A percentile compares a stretch with the other conserved stretches of the same genome.
phyloP scores from a whole-genome alignment of 257 asterid genomes.

The Lantana camara region DNA sequence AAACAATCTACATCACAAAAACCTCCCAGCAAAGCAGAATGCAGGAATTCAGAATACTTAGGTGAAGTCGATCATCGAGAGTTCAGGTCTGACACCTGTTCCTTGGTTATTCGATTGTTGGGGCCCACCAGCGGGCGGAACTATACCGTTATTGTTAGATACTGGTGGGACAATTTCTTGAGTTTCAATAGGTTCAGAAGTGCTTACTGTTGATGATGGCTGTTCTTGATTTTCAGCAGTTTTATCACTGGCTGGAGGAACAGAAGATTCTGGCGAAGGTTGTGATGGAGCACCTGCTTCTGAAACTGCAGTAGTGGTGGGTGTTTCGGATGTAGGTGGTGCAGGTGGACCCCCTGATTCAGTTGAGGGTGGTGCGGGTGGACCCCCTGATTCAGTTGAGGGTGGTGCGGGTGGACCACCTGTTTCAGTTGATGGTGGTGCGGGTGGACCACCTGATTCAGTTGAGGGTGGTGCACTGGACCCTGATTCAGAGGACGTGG shows the following conservation, averaged over 20 bases:
- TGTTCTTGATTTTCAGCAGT: conserved; percentile 46
- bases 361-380: conserved; percentile 38
- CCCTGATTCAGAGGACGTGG: conserved; percentile 35
- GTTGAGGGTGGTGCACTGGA: conserved; percentile 26
- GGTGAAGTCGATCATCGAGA: conserved; percentile 72
- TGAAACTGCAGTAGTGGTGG: conserved; percentile 17
- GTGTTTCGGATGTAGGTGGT: conserved; percentile 42
- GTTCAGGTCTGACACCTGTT: conserved; percentile 49
- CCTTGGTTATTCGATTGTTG: conserved; percentile 45
- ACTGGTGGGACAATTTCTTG: conserved; percentile 40
- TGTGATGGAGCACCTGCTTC: conserved; percentile 37
- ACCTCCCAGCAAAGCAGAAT: conserved; percentile 9
- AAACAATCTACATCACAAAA: conserved; percentile 2
- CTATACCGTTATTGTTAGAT: conserved; percentile 24
- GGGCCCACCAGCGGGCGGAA: conserved; percentile 28
- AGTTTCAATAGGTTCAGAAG: conserved; percentile 33
- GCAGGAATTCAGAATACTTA: conserved; percentile 28
- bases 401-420: background rate
- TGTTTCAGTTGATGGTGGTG: conserved; percentile 9
- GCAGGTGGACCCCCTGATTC: conserved; percentile 43
- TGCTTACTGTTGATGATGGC: conserved; percentile 33
- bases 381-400: conserved; percentile 19
- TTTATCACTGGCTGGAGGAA: conserved; percentile 31
- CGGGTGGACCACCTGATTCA: background rate
- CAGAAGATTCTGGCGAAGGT: conserved; percentile 38